phyloP scores from a whole-genome alignment of 371 early-diverging fungal species.

The Cokeromyces recurvatus region DNA sequence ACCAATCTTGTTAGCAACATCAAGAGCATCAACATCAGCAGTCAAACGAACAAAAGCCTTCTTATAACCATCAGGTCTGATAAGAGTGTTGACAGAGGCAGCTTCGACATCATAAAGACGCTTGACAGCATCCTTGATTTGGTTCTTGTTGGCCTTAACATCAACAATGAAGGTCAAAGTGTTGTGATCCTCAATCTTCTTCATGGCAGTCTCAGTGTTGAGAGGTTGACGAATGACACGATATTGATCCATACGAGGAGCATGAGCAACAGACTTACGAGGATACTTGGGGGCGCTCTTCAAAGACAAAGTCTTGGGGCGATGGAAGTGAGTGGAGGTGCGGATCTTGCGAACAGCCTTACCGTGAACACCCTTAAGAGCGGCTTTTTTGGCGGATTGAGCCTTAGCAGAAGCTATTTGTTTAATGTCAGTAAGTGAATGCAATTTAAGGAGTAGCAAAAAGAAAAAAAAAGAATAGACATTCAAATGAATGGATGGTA shows the following conservation, averaged over 20 bases:
- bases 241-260: slow-evolving; percentile 77
- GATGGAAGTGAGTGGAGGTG: slow-evolving; percentile 85
- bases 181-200: slow-evolving; percentile 98
- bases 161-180: slow-evolving; percentile 96
- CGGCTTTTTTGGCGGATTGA: slow-evolving; percentile 76
- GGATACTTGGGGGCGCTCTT: slow-evolving; percentile 85
- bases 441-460: not conserved
- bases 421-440: not conserved
- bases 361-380: slow-evolving; percentile 80
- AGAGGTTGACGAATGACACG: slow-evolving; percentile 87
- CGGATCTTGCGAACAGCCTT: slow-evolving; percentile 80
- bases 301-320: slow-evolving; percentile 89
- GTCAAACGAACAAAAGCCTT: slow-evolving; percentile 98
- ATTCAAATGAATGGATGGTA: too few species aligned
- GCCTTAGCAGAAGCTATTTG: slow-evolving; percentile 43
- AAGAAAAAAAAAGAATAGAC: not conserved
- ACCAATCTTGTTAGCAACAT: slow-evolving; percentile 87
- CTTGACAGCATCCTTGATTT: slow-evolving; percentile 96
- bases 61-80: slow-evolving; percentile 94
- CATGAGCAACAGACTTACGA: slow-evolving; percentile 79
- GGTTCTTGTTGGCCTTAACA: slow-evolving; percentile 94
- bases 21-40: slow-evolving; percentile 93
- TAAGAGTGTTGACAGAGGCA: slow-evolving; percentile 93
- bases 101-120: slow-evolving; percentile 92
- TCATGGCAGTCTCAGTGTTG: slow-evolving; percentile 97